phyloP scores from a whole-genome alignment of 495 filamentous ascomycete species.

The Aspergillus homomorphus region DNA sequence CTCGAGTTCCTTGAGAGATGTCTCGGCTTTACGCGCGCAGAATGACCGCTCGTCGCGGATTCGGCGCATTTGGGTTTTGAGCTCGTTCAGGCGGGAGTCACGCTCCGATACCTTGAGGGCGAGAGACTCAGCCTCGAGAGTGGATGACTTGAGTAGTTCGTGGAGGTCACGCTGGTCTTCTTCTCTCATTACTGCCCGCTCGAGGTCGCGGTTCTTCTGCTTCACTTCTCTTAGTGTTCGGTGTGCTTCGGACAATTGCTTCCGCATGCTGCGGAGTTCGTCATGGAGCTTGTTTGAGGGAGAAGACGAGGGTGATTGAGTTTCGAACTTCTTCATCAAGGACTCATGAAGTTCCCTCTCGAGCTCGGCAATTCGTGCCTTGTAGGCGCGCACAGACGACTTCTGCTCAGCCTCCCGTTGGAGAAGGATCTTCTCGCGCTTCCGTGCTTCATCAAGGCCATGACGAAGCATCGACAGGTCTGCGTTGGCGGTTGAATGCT shows the following conservation, averaged over 20 bases:
- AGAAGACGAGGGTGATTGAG: slow-evolving; percentile 45
- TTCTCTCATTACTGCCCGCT: slow-evolving; percentile 45
- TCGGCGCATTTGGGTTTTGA: slow-evolving; percentile 53
- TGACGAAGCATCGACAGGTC: slow-evolving; percentile 58
- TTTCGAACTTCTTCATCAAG: slow-evolving; percentile 47
- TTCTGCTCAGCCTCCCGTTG: slow-evolving; percentile 63
- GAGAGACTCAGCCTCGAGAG: slow-evolving; percentile 62
- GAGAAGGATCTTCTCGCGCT: slow-evolving; percentile 59
- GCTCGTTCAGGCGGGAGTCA: slow-evolving; percentile 51
- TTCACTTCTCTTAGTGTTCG: slow-evolving; percentile 58
- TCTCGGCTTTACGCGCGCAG: slow-evolving; percentile 46
- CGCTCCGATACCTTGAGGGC: slow-evolving; percentile 54
- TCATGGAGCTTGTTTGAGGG: slow-evolving; percentile 56
- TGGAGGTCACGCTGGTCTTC: slow-evolving; percentile 66
- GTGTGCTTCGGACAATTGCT: slow-evolving; percentile 60
- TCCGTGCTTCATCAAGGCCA: slow-evolving; percentile 59
- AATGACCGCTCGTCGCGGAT: slow-evolving; percentile 59
- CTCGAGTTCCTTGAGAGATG: slow-evolving; percentile 51
- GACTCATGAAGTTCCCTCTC: slow-evolving; percentile 56
- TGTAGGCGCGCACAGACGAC: slow-evolving; percentile 48
- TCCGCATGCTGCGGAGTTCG: slow-evolving; percentile 59
- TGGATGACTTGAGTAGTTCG: slow-evolving; percentile 62
- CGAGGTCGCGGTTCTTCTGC: slow-evolving; percentile 45
- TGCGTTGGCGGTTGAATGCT: slow-evolving; percentile 44
- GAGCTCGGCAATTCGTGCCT: slow-evolving; percentile 53